Percentiles rank a stretch among this genome's conserved stretches.
These are phyloP conservation scores for Striga asiatica DNA, from an alignment of 257 asterid species.

Conservation along the genomic window DNA sequence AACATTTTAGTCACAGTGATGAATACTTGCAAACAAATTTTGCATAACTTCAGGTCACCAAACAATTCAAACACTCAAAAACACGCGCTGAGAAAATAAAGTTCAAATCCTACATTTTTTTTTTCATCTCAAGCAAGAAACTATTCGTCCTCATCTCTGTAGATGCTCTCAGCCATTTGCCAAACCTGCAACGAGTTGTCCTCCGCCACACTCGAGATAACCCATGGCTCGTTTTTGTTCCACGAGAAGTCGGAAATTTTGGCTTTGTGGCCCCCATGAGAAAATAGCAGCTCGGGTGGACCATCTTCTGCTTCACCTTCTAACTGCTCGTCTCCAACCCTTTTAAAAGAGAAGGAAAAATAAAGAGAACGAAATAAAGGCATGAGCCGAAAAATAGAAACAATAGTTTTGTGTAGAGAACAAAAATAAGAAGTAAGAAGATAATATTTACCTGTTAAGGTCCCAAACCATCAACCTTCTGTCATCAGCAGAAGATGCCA, in stretches of 20 bases:
- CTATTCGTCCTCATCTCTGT: neutral
- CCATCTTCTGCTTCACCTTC: neutral
- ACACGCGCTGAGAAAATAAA: too few relatives aligned
- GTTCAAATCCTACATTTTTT: too few relatives aligned
- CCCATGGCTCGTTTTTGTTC: neutral
- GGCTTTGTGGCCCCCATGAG: neutral
- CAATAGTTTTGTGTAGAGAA: too few relatives aligned
- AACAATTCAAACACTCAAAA: too few relatives aligned
- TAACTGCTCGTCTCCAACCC: neutral
- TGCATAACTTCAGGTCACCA: too few relatives aligned
- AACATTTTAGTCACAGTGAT: too few relatives aligned
- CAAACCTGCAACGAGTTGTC: neutral
- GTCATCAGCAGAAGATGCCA: conserved; percentile 91
- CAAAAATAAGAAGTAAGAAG: too few relatives aligned
- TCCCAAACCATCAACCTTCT: conserved; percentile 98
- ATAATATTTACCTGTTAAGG: conserved; percentile 52
- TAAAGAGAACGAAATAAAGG: too few relatives aligned
- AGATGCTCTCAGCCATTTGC: neutral
- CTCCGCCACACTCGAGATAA: neutral
- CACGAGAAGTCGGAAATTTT: neutral
- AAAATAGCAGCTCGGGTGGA: neutral
- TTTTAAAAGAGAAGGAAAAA: too few relatives aligned
- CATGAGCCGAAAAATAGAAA: too few relatives aligned
- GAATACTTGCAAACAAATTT: too few relatives aligned
- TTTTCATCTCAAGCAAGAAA: too few relatives aligned